These are phyloP conservation scores for Crepidotus variabilis DNA, from an alignment of 768 basidiomycete genomes.

Conservation along the genomic window DNA sequence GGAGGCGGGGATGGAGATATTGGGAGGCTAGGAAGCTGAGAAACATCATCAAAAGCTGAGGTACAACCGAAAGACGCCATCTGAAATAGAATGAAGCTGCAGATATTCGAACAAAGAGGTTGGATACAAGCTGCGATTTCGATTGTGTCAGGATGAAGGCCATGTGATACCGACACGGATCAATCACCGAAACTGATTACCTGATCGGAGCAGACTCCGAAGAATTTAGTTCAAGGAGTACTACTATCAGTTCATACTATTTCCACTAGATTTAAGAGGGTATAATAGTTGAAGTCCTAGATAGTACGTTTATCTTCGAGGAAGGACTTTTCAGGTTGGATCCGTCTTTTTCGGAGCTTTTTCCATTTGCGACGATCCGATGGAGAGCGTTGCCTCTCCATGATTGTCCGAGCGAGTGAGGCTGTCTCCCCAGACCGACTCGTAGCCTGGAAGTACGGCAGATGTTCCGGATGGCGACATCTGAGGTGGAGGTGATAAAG, in stretches of 20 bases:
- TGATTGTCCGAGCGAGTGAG: neutral
- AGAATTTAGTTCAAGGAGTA: no score
- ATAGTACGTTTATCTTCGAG: no score
- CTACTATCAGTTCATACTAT: no score
- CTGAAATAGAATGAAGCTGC: no score
- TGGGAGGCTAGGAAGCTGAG: neutral
- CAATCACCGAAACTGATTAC: no score
- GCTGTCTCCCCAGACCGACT: neutral
- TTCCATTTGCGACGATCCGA: neutral
- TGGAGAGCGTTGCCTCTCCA: neutral
- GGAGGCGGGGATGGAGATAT: constrained; percentile 36
- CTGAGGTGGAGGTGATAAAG: neutral
- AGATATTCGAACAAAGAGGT: no score
- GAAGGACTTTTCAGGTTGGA: neutral
- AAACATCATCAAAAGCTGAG: neutral
- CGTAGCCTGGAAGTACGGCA: neutral
- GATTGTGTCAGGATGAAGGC: no score
- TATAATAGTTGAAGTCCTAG: no score
- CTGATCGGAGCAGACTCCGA: no score
- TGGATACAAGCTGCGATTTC: no score
- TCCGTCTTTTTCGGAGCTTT: neutral
- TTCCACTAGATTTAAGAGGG: no score
- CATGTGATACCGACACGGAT: no score
- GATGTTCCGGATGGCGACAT: neutral
- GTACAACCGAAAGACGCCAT: neutral